Percentiles rank a stretch among this genome's conserved stretches.
Evolutionary conservation across 192 early-diverging fungal genomes (phyloP).

Genomic region (Coemansia sp.): DNA sequence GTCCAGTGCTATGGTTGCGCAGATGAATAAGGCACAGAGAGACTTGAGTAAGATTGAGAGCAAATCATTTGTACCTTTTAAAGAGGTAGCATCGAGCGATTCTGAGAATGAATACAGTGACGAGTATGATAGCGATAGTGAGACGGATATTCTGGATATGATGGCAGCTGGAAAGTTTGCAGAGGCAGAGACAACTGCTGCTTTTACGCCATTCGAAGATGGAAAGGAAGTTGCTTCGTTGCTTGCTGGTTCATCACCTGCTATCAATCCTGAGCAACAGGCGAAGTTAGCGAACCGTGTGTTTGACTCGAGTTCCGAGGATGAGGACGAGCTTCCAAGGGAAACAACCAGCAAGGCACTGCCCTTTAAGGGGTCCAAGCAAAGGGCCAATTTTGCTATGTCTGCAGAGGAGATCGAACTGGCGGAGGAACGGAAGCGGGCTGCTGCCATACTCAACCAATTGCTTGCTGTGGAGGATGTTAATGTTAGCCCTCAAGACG

Average conservation of each 20-base stretch:
- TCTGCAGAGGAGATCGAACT: slow-evolving; percentile 21
- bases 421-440: slow-evolving; percentile 39
- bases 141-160: slow-evolving; percentile 27
- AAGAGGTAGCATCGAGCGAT: background rate
- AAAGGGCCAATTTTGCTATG: background rate
- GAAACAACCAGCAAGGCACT: background rate
- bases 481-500: slow-evolving; percentile 7
- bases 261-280: slow-evolving; percentile 22
- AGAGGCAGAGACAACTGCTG: background rate
- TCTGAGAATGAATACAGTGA: background rate
- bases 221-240: slow-evolving; percentile 37
- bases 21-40: slow-evolving; percentile 1
- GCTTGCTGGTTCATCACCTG: slow-evolving; percentile 13
- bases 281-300: slow-evolving; percentile 44
- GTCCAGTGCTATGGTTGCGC: slow-evolving; percentile 14
- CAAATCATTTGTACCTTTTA: background rate
- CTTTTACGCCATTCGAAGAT: slow-evolving; percentile 25
- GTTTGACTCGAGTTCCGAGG: slow-evolving; percentile 43
- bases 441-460: slow-evolving; percentile 24
- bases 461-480: slow-evolving; percentile 8
- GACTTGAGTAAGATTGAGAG: slow-evolving; percentile 1
- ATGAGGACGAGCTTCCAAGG: slow-evolving; percentile 2
- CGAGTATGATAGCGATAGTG: slow-evolving; percentile 16
- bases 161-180: slow-evolving; percentile 9
- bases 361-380: background rate